Evolutionary conservation across 2,329 filamentous ascomycete species (phyloP).

Genomic region (Ceratocystis destructans): DNA sequence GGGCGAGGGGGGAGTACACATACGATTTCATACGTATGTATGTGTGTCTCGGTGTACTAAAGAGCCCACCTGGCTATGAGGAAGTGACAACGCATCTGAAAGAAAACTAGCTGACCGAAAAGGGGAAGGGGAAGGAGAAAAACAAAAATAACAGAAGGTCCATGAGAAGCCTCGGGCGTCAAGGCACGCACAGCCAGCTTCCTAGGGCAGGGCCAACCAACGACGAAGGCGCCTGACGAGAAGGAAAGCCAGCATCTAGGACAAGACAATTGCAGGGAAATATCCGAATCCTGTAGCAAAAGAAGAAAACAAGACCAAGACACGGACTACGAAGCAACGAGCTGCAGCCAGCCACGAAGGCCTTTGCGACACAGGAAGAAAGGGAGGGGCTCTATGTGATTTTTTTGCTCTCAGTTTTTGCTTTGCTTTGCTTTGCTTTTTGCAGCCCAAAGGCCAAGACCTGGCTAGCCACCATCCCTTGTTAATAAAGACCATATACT

Average conservation of each 20-base stretch:
- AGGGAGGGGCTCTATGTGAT: neutral
- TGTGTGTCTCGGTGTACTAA: neutral
- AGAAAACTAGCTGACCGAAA: too few species aligned
- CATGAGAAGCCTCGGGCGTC: neutral
- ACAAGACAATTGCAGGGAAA: slow-evolving; percentile 1
- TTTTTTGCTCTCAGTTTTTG: neutral
- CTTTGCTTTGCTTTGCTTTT: neutral
- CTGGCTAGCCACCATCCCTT: neutral
- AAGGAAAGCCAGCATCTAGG: neutral
- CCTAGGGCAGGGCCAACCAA: neutral
- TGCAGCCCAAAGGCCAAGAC: neutral
- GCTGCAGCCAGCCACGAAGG: neutral
- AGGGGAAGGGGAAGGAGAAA: neutral
- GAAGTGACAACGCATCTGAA: too few species aligned
- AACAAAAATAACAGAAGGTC: neutral
- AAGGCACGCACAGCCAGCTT: neutral
- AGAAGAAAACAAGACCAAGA: neutral
- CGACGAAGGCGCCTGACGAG: neutral
- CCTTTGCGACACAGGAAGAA: neutral
- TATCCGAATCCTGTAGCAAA: neutral
- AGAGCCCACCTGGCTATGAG: neutral
- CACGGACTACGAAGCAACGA: neutral
- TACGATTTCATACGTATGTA: too few species aligned
- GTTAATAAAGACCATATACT: neutral
- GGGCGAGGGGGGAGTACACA: too few species aligned